Base-by-base conservation (phyloP, 108 stramenopile genomes). In the Discostella stelligeroides region DNA sequence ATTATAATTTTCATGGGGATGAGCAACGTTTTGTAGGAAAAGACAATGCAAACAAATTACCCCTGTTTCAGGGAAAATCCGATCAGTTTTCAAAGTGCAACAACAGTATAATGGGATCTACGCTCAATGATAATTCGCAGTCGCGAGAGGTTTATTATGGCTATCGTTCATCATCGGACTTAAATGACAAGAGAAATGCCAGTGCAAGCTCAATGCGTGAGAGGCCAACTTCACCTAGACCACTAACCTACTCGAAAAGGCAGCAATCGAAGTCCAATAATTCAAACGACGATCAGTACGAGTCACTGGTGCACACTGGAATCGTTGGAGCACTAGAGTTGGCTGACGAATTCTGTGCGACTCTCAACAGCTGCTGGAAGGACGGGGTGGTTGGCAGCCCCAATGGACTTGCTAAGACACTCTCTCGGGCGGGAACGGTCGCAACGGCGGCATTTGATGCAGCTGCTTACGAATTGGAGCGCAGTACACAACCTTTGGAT, bases 271-370 rank as follows among this genome's bases (percentile, higher is more conserved):
- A 38, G 34, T 37, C 34, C 2, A 56, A 56, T 9, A 11, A 27
- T 56, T 56, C 55, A 11, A 56, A 27, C 4, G 46, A 47, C 46
- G 63, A 63, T 42, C 27, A 46, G 14, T 63, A 49, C 63, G 28
- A 46, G 21, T 47, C 46, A 8, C 25, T 63, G 7, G 10, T 63
- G 30, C 30, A 49, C 14, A 18, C 30, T 28, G 45, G 63, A 2
- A 28, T 34, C 34, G 34, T 34, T 34, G 34, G 34, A 6, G 6
- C 34, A 3, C 11, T 63, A 10, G 63, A 63, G 14, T 30, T 63
- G 0, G 63, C 63, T 0, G 63, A 49, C 30, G 63, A 63, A 49
- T 48, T 63, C 43, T 63, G 63, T 27, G 13, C 5, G 28, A 23
- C 63, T 14, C 47, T 63, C 18, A 45, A 47, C 12, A 63, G 7